Evolutionary conservation across 2,329 filamentous ascomycete species (phyloP), one percentile per base, ranked within the genome.

Genomic region (Emmonsiellopsis sp.): DNA sequence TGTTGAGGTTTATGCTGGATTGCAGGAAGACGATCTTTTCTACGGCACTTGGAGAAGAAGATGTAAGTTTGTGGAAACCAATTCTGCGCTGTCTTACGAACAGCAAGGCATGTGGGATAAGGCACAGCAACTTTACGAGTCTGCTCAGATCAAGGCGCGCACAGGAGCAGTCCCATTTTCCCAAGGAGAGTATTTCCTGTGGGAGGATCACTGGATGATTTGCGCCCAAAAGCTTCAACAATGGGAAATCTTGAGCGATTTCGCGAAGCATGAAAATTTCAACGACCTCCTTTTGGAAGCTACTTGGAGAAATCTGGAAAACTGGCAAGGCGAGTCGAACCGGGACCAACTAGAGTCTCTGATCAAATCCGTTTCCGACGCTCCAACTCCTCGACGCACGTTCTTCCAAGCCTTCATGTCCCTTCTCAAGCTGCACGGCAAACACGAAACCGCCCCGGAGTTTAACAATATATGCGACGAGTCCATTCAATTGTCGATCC

Each of bases 91-190:
- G 7, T 98, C 93, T 0, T 98, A 96, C 62, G 94, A 99, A 73
- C 94, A 99, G 67, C 95, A 95, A 63, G 93, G 93, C 47, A 95
- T 97, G 82, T 98, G 93, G 94, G 93, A 98, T 64, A 97, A 97
- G 72, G 91, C 94, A 1, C 94, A 98, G 72, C 87, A 88, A 65
- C 86, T 96, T 75, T 98, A 97, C 69, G 93, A 99, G 70, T 86
- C 86, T 53, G 93, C 94, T 0, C 94, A 98, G 70, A 89, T 98
- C 68, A 98, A 97, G 70, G 93, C 94, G 44, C 83, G 94, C 46
- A 97, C 92, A 0, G 93, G 91, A 50, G 89, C 92, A n/a, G 83
- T 97, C 57, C 92, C 93, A 0, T 97, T 96, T 70, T 95, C 92
- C 1, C 88, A 94, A 63, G 90, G 86, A 34, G 93, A 99, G 70